A percentile compares a stretch with the other conserved stretches of the same genome.
phyloP scores from a whole-genome alignment of 306 rosid genomes.

The Trifolium repens region DNA sequence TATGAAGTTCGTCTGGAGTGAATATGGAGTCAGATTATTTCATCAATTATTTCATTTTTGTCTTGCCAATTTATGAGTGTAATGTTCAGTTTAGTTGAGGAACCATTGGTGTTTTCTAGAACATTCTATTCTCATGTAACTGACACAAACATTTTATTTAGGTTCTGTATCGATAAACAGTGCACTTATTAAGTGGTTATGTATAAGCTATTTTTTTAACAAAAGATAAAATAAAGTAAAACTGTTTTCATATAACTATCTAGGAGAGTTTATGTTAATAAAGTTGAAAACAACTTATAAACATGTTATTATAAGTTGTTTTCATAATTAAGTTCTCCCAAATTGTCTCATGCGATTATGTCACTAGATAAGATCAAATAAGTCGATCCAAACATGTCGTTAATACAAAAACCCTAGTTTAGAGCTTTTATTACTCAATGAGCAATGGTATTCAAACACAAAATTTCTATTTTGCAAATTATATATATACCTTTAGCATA shows the following conservation, averaged over 20 bases:
- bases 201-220: neutral
- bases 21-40: constrained; percentile 21
- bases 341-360: no score
- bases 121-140: neutral
- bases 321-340: no score
- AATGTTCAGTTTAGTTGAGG: neutral
- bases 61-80: neutral
- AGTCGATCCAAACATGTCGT: no score
- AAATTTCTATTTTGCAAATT: neutral
- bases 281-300: neutral
- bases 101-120: neutral
- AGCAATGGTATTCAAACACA: no score
- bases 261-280: no score
- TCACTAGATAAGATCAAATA: no score
- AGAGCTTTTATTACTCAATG: no score
- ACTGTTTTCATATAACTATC: no score
- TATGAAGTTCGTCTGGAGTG: constrained; percentile 79
- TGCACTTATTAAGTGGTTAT: neutral
- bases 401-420: neutral
- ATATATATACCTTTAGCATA: neutral
- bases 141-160: neutral
- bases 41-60: constrained; percentile 9
- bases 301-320: no score
- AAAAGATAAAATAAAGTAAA: no score
- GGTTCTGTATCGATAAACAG: neutral